Evolutionary conservation across 176 grass and related monocot genomes (phyloP).

Genomic region (Hordeum marinum): DNA sequence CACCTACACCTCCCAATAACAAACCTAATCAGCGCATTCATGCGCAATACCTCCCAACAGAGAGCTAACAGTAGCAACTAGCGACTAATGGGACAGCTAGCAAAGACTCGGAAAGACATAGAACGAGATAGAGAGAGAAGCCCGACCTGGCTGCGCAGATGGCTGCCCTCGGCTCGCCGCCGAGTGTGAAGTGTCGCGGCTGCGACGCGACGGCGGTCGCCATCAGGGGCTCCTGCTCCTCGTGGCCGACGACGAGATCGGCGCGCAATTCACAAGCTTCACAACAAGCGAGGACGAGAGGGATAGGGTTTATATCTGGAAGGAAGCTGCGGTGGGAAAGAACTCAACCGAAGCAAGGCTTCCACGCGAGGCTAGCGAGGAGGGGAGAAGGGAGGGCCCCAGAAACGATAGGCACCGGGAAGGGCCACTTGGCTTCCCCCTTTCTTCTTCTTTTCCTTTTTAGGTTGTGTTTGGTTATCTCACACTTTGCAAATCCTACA

Average conservation of each 20-base stretch:
- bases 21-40: constrained; percentile 13
- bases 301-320: constrained; percentile 58
- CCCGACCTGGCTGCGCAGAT: constrained; percentile 34
- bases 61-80: background rate
- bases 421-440: constrained; percentile 20
- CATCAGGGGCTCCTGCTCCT: constrained; percentile 2
- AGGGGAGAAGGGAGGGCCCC: background rate
- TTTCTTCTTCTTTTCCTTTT: background rate
- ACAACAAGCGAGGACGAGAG: background rate
- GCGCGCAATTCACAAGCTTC: background rate
- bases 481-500: no score
- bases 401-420: constrained; percentile 43
- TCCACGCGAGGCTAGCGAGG: background rate
- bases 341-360: background rate
- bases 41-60: background rate
- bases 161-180: constrained; percentile 32
- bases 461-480: no score
- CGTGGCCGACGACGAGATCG: constrained; percentile 8
- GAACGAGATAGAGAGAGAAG: background rate
- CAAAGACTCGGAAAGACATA: background rate
- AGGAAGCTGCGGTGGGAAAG: constrained; percentile 44
- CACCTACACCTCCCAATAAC: background rate
- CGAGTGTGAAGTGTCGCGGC: constrained; percentile 33
- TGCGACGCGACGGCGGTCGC: constrained; percentile 46
- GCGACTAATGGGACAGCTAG: background rate